Conservation (phyloP, 2,329 filamentous ascomycete genomes). For the Plenodomus biglobosus region DNA sequence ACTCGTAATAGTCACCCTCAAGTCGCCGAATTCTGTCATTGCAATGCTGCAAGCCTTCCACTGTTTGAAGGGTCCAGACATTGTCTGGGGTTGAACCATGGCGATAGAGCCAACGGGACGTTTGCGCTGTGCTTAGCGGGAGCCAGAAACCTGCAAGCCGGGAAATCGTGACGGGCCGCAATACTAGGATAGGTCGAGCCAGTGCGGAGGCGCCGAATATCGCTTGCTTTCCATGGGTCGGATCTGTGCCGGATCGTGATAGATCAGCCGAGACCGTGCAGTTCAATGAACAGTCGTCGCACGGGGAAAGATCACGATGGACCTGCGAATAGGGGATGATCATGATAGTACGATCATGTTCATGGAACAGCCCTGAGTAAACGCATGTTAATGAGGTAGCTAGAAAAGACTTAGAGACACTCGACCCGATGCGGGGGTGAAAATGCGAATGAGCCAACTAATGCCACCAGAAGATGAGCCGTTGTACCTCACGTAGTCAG, state of each 20-base stretch:
- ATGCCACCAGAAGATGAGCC: too few relatives aligned
- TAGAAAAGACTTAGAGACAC: not conserved
- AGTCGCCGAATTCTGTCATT: not conserved
- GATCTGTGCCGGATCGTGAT: not conserved
- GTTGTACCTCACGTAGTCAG: too few relatives aligned
- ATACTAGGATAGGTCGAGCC: not conserved
- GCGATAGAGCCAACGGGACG: conserved; percentile 1
- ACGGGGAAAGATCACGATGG: not conserved
- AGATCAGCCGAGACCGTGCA: not conserved
- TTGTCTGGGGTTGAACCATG: not conserved
- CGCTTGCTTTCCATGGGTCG: not conserved
- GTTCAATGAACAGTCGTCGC: not conserved
- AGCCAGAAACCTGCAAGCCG: not conserved
- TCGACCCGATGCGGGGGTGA: too few relatives aligned
- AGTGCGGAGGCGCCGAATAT: not conserved
- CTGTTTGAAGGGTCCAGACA: not conserved
- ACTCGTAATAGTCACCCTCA: not conserved
- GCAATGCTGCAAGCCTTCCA: not conserved
- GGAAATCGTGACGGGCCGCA: conserved; percentile 1
- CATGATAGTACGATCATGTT: not conserved
- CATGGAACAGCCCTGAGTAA: not conserved
- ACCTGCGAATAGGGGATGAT: not conserved
- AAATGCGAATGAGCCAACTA: too few relatives aligned
- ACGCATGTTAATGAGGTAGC: not conserved
- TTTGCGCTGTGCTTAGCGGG: not conserved